Evolutionary conservation across 176 grass and related monocot species (phyloP).

Genomic region (Phyllostachys edulis): DNA sequence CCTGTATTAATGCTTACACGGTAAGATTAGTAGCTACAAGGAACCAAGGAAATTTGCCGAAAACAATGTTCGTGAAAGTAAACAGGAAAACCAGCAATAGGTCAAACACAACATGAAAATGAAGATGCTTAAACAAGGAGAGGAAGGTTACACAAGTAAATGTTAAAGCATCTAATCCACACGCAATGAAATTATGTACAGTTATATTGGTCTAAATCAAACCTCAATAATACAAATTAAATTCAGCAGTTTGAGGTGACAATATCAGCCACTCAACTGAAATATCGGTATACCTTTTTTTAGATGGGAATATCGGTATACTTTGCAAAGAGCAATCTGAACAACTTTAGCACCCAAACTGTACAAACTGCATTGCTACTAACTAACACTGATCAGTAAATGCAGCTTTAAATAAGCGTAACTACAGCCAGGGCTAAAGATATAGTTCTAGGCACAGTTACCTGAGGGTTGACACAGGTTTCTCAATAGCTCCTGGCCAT

Average conservation of each 20-base stretch:
- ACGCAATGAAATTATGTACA: neutral
- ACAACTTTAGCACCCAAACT: conserved; percentile 4
- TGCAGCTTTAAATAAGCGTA: neutral
- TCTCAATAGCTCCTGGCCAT: neutral
- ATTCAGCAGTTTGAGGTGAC: neutral
- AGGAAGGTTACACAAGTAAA: neutral
- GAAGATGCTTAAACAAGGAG: neutral
- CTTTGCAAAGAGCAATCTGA: neutral
- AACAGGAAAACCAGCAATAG: neutral
- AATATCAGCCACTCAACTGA: neutral
- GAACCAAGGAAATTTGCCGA: neutral
- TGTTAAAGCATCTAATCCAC: neutral
- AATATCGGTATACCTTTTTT: neutral
- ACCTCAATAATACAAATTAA: neutral
- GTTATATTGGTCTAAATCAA: conserved; percentile 22
- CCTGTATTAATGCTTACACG: conserved; percentile 21
- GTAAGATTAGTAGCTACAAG: conserved; percentile 23
- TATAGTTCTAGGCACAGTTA: neutral
- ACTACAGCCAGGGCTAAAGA: neutral
- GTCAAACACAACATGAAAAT: conserved; percentile 25
- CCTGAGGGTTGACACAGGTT: neutral
- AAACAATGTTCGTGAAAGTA: neutral
- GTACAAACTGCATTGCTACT: neutral
- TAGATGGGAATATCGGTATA: neutral
- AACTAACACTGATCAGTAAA: neutral